Evolutionary conservation across 164 flowering plant genomes (phyloP).

Genomic region (Vitis rotundifolia): DNA sequence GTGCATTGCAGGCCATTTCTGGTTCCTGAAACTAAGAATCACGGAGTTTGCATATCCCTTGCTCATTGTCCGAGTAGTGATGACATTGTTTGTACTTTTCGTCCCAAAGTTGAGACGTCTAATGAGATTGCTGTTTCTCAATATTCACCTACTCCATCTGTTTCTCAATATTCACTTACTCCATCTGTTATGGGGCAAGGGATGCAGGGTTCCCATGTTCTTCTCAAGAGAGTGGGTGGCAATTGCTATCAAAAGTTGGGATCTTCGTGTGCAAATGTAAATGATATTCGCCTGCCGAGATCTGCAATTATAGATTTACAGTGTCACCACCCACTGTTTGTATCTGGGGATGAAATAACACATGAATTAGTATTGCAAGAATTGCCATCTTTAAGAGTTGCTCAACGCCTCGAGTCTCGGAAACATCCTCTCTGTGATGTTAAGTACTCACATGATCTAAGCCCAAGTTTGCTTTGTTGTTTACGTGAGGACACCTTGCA

Average conservation of each 20-base stretch:
- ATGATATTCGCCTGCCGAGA: conserved; percentile 60
- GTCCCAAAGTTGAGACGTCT: conserved; percentile 60
- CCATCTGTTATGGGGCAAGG: conserved; percentile 41
- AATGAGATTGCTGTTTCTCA: conserved; percentile 43
- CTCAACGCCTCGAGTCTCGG: conserved; percentile 37
- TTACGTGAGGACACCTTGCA: conserved; percentile 67
- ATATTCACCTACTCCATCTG: conserved; percentile 33
- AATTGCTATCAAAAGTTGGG: conserved; percentile 40
- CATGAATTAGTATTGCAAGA: conserved; percentile 52
- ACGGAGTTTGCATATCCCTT: conserved; percentile 90
- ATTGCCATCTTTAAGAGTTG: conserved; percentile 51
- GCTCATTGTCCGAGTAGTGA: conserved; percentile 56
- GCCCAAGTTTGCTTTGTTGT: conserved; percentile 58
- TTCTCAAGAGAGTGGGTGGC: conserved; percentile 35
- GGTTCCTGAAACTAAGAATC: conserved; percentile 61
- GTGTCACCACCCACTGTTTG: conserved; percentile 46
- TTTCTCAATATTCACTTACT: conserved; percentile 45
- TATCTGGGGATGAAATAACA: conserved; percentile 59
- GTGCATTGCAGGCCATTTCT: conserved; percentile 53
- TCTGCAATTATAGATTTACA: conserved; percentile 51
- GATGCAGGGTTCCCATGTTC: conserved; percentile 60
- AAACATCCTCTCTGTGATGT: conserved; percentile 61
- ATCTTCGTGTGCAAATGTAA: conserved; percentile 43
- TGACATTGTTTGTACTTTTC: conserved; percentile 76
- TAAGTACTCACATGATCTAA: conserved; percentile 35